phyloP scores from a whole-genome alignment of 73 alveolate species.

The Effrenium voratum region DNA sequence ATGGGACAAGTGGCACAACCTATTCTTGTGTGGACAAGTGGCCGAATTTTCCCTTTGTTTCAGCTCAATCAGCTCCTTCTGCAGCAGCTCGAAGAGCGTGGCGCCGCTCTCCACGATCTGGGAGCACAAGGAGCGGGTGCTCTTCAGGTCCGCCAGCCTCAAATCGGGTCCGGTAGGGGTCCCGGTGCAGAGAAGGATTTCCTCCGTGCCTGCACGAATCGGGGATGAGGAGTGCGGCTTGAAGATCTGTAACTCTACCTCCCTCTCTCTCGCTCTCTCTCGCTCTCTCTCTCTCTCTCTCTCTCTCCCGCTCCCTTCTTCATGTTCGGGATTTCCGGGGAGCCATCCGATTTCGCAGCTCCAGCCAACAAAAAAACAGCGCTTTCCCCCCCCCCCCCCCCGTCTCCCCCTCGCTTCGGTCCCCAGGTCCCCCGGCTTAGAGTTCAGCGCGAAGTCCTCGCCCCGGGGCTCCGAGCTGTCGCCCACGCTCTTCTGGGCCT shows the following conservation, averaged over 20 bases:
- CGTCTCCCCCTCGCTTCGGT: not conserved
- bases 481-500: slow-evolving; percentile 97
- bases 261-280: too few relatives aligned
- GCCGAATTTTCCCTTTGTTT: not conserved
- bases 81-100: slow-evolving; percentile 98
- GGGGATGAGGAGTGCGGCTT: too few relatives aligned
- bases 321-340: too few relatives aligned
- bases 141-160: slow-evolving; percentile 95
- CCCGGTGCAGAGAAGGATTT: not conserved
- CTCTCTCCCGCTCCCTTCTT: too few relatives aligned
- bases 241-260: too few relatives aligned
- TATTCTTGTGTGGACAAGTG: too few relatives aligned
- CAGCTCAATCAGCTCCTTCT: slow-evolving; percentile 95
- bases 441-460: slow-evolving; percentile 92
- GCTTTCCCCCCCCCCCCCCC: not conserved
- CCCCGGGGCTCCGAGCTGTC: slow-evolving; percentile 95
- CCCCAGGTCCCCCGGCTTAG: slow-evolving; percentile 51
- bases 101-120: slow-evolving; percentile 98
- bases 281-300: too few relatives aligned
- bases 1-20: too few relatives aligned
- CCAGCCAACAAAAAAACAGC: not conserved
- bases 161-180: not conserved
- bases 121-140: slow-evolving; percentile 96
- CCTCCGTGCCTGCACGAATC: too few relatives aligned
- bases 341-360: not conserved